A percentile compares a stretch with the other conserved stretches of the same genome.
Conservation (phyloP, 2,329 filamentous ascomycete genomes). For the Paecilomyces sp. region DNA sequence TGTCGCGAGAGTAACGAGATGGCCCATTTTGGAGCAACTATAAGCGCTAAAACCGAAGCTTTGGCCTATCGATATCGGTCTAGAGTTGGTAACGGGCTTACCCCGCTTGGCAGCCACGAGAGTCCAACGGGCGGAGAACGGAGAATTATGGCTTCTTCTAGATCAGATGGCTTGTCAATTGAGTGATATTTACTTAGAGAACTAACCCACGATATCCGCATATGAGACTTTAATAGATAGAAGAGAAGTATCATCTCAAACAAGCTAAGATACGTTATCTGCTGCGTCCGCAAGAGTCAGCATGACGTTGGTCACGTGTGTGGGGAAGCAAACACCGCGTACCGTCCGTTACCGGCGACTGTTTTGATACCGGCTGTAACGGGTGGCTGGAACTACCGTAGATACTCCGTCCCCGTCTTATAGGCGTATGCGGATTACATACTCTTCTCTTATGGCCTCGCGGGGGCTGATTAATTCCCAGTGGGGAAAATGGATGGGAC, state of each 20-base stretch:
- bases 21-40: slow-evolving; percentile 22
- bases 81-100: background rate
- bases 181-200: background rate
- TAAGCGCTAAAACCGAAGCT: background rate
- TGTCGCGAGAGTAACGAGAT: slow-evolving; percentile 38
- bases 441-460: background rate
- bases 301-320: slow-evolving; percentile 19
- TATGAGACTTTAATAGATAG: background rate
- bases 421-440: background rate
- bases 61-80: background rate
- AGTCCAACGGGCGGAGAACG: background rate
- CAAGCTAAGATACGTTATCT: background rate
- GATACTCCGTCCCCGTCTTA: background rate
- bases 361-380: background rate
- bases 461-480: background rate
- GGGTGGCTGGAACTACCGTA: no score
- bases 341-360: background rate
- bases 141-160: background rate
- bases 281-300: background rate
- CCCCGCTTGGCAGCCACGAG: background rate
- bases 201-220: background rate
- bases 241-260: background rate
- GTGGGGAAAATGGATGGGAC: background rate
- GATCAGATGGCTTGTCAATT: background rate
- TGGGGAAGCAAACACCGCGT: slow-evolving; percentile 15